These are phyloP conservation scores for Nephelium lappaceum DNA, from an alignment of 345 rosid genomes.

Conservation along the genomic window DNA sequence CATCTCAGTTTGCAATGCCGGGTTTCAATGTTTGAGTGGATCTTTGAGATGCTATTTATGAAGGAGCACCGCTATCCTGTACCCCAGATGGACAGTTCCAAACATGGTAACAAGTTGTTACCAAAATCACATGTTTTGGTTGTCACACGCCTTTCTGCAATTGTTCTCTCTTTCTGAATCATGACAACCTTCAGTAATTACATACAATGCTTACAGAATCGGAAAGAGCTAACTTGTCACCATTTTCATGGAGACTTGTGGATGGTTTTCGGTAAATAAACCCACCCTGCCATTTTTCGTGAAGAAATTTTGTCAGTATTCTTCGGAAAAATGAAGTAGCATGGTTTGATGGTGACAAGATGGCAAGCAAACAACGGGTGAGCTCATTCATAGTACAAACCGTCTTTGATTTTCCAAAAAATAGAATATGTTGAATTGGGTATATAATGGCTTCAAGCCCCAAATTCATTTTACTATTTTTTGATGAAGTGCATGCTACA, in stretches of 20 bases:
- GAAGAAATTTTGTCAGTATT: background rate
- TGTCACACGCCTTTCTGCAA: background rate
- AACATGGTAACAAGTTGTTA: background rate
- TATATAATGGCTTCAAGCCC: background rate
- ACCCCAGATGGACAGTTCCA: background rate
- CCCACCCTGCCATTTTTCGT: background rate
- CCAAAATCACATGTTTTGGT: background rate
- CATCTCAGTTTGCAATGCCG: constrained; percentile 87
- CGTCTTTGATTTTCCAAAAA: background rate
- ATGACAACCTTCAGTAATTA: background rate
- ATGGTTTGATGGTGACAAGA: background rate
- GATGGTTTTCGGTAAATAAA: background rate
- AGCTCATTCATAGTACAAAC: too few relatives aligned
- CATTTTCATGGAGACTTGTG: background rate
- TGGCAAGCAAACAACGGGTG: too few relatives aligned
- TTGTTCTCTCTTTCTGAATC: background rate
- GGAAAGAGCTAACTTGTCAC: background rate
- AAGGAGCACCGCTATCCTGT: background rate
- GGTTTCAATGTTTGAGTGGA: constrained; percentile 64
- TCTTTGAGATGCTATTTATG: background rate
- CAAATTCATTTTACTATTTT: background rate
- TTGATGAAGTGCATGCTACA: background rate
- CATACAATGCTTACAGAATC: background rate
- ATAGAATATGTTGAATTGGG: background rate
- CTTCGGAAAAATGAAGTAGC: background rate